Percentiles rank a stretch among this genome's conserved stretches.
Evolutionary conservation across 108 stramenopile species (phyloP).

Genomic region (Nannochloropsis gaditana): DNA sequence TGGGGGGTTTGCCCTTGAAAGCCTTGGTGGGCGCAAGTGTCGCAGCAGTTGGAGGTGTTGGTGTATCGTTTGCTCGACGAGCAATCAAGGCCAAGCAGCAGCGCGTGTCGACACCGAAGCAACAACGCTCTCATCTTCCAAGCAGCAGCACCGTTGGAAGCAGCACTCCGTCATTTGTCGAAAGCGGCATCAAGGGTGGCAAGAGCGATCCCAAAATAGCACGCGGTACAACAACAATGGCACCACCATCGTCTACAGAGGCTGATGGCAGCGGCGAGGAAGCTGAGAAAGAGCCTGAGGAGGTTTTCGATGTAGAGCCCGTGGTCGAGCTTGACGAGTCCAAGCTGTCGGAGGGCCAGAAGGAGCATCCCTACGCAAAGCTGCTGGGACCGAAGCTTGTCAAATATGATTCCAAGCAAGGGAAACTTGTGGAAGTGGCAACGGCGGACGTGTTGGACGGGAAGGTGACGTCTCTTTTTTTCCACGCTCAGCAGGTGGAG

Average conservation of each 20-base stretch:
- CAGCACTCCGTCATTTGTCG: background rate
- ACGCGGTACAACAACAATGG: slow-evolving; percentile 4
- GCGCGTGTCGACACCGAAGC: background rate
- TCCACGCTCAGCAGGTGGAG: slow-evolving; percentile 12
- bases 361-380: background rate
- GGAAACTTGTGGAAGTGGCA: slow-evolving; percentile 1
- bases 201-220: background rate
- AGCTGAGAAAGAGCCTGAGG: background rate
- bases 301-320: slow-evolving; percentile 2
- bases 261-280: background rate
- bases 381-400: background rate
- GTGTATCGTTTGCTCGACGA: background rate
- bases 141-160: slow-evolving; percentile 6
- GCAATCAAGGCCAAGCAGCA: slow-evolving; percentile 15
- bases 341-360: background rate
- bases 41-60: background rate
- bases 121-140: background rate
- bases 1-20: background rate
- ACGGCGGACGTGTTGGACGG: slow-evolving; percentile 17
- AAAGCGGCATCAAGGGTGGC: background rate
- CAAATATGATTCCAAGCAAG: background rate
- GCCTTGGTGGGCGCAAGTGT: background rate
- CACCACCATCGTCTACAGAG: background rate
- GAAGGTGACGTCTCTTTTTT: background rate
- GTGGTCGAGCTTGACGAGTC: background rate